phyloP scores from a whole-genome alignment of 495 filamentous ascomycete genomes.

The Aspergillus leporis region DNA sequence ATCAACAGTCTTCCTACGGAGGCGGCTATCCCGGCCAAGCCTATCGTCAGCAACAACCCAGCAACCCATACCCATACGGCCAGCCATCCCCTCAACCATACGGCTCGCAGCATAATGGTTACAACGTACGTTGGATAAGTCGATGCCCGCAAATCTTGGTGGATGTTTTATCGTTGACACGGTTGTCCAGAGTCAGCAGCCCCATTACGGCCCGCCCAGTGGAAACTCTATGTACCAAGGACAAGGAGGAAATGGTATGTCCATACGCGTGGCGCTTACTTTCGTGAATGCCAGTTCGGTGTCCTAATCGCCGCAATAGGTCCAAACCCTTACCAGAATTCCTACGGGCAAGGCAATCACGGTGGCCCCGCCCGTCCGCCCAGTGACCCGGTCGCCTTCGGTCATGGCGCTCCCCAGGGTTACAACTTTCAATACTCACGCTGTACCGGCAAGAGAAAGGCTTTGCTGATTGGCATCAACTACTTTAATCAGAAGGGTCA shows the following conservation, averaged over 20 bases:
- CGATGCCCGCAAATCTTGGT: not conserved
- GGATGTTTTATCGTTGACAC: slow-evolving; percentile 20
- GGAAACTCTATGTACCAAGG: slow-evolving; percentile 40
- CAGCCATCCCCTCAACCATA: slow-evolving; percentile 42
- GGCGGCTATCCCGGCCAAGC: slow-evolving; percentile 51
- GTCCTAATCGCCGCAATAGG: slow-evolving; percentile 1
- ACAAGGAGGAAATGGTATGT: slow-evolving; percentile 28
- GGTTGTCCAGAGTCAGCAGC: slow-evolving; percentile 20
- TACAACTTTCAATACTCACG: slow-evolving; percentile 90
- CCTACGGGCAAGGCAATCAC: slow-evolving; percentile 34
- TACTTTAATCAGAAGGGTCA: slow-evolving; percentile 94
- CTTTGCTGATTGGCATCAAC: slow-evolving; percentile 94
- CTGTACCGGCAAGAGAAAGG: slow-evolving; percentile 89
- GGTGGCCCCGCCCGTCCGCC: slow-evolving; percentile 46
- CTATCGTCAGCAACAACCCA: slow-evolving; percentile 42
- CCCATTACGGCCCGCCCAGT: slow-evolving; percentile 39
- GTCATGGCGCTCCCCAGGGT: slow-evolving; percentile 71
- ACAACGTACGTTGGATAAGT: slow-evolving; percentile 35
- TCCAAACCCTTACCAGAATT: slow-evolving; percentile 22
- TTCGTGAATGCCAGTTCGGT: not conserved
- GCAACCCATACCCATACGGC: slow-evolving; percentile 49
- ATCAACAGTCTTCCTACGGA: slow-evolving; percentile 39
- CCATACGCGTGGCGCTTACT: not conserved
- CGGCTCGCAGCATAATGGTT: slow-evolving; percentile 44
- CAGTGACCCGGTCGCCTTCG: slow-evolving; percentile 58